Evolutionary conservation across 2,329 filamentous ascomycete species (phyloP).

Genomic region (Trichoderma atroviride): DNA sequence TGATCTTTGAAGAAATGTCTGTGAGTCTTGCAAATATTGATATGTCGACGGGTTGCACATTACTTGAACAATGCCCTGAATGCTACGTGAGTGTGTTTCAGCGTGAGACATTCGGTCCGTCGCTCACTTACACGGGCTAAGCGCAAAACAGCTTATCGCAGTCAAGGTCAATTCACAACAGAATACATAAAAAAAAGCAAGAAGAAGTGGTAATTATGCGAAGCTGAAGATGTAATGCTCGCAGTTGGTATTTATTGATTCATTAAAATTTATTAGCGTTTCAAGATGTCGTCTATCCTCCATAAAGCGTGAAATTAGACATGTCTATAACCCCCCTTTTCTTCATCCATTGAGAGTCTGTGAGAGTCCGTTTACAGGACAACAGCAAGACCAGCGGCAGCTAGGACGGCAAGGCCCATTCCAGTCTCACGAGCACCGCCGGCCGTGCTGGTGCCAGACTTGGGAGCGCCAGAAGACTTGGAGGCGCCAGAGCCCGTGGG

Average conservation of each 20-base stretch:
- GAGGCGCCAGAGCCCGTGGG: slow-evolving; percentile 6
- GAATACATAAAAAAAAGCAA: background rate
- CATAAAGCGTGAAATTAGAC: background rate
- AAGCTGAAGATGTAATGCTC: background rate
- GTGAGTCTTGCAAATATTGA: background rate
- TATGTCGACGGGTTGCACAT: no score
- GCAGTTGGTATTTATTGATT: background rate
- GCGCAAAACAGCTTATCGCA: background rate
- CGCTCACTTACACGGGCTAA: background rate
- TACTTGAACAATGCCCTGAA: background rate
- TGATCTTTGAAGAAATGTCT: background rate
- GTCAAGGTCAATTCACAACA: background rate
- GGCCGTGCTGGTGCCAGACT: slow-evolving; percentile 8
- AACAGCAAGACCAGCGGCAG: slow-evolving; percentile 37
- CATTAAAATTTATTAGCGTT: background rate
- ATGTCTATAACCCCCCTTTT: background rate
- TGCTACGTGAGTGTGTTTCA: background rate
- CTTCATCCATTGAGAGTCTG: background rate
- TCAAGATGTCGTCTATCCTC: background rate
- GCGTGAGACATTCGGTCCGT: background rate
- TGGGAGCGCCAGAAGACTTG: background rate
- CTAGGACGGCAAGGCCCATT: slow-evolving; percentile 37
- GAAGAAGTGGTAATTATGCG: background rate
- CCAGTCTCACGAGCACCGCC: slow-evolving; percentile 34
- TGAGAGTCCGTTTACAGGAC: slow-evolving; percentile 34